Percentiles rank a stretch among this genome's conserved stretches.
These are phyloP conservation scores for Tranzscheliella williamsii DNA, from an alignment of 1,284 basidiomycete species.

Conservation along the genomic window DNA sequence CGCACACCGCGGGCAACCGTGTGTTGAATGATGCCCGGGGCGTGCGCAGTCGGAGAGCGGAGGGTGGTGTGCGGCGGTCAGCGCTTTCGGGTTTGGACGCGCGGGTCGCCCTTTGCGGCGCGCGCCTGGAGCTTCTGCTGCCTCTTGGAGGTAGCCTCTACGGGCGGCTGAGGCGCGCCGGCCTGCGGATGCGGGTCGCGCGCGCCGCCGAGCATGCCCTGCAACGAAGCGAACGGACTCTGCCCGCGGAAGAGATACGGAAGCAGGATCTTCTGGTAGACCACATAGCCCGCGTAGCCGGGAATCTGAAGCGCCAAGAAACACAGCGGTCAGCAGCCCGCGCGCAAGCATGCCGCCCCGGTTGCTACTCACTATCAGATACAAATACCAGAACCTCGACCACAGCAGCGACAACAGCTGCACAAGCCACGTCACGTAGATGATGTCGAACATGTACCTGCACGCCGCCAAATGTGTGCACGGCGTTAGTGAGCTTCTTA, in stretches of 20 bases:
- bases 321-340: too few species aligned
- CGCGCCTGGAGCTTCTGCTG: constrained; percentile 58
- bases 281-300: constrained; percentile 54
- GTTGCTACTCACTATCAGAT: constrained; percentile 50
- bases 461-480: too few species aligned
- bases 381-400: constrained; percentile 57
- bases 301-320: constrained; percentile 59
- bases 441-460: constrained; percentile 62
- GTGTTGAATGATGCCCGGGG: too few species aligned
- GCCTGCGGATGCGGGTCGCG: not conserved
- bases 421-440: constrained; percentile 62
- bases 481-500: too few species aligned
- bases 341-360: too few species aligned
- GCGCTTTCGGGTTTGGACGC: constrained; percentile 40
- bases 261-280: constrained; percentile 49
- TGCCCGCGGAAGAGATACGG: constrained; percentile 51
- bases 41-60: too few species aligned
- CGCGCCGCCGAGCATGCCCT: constrained; percentile 4
- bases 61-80: too few species aligned
- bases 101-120: constrained; percentile 45
- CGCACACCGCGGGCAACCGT: too few species aligned
- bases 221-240: constrained; percentile 31
- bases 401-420: constrained; percentile 57
- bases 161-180: constrained; percentile 11
- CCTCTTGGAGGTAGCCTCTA: constrained; percentile 42